Base-by-base conservation (phyloP, 306 rosid genomes). In the Acmispon strigosus region DNA sequence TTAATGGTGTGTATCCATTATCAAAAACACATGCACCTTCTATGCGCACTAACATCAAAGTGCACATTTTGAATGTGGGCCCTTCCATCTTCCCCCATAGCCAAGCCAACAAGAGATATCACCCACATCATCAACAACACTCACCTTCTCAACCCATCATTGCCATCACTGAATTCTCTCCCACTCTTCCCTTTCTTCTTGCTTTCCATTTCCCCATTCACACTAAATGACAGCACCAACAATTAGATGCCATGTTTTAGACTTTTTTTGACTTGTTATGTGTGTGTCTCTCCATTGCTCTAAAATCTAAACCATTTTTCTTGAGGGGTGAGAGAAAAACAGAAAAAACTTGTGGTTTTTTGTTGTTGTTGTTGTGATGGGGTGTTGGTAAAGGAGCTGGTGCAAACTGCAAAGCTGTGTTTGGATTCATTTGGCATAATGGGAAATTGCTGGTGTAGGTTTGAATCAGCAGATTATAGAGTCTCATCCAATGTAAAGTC, bases 401-500 rank as follows among this genome's bases (percentile, higher is more conserved):
- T 51, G 78, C 75, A 67, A 67, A 20, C 58, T 66, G 62, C 51
- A 64, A 27, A 70, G 65, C 12, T 75, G 36, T 66, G 19, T 78
- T 75, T 80, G 70, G 61, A 48, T 76, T n/a, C n/a, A n/a, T n/a
- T 78, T 80, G 69, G 16, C 39, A 67, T 42, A 73, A 95, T 91
- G 99, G 99, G 99, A 13, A 95, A 95, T 73, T 95, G 97, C 81
- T 89, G 85, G 83, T 91, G 52, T 69, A 81, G 86, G 47, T 62
- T 74, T 81, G 84, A 89, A 44, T 83, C 96, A 52, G 82, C 91
- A 16, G 87, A 83, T 77, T 81, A 86, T 85, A 81, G 90, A 84
- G 94, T 94, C 48, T 89, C 98, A 24, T 84, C 92, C 78, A 94
- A 94, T 84, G 91, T 86, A 65, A 95, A 95, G 77, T 74, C 97